Evolutionary conservation across 2,329 filamentous ascomycete species (phyloP).

Genomic region (Chrysoporthe austroafricana): DNA sequence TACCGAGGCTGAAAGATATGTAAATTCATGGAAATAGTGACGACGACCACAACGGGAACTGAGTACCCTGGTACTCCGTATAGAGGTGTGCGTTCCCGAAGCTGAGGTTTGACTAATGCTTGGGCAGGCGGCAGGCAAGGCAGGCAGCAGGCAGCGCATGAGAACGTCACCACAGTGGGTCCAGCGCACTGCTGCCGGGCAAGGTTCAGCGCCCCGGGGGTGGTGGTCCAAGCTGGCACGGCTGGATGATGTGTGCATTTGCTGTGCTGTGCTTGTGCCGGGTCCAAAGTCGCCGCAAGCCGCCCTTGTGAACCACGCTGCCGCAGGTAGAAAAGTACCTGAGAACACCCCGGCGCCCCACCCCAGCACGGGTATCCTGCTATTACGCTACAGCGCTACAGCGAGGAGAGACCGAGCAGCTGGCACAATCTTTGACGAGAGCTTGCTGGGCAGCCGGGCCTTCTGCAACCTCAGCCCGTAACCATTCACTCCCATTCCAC

Average conservation of each 20-base stretch:
- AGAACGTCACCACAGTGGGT: conserved; percentile 20
- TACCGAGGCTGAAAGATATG: too few species aligned
- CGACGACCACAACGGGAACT: too few species aligned
- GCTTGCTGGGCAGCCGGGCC: background rate
- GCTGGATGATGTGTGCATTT: background rate
- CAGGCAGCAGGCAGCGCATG: conserved; percentile 17
- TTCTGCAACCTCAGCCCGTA: conserved; percentile 21
- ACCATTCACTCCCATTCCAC: conserved; percentile 13
- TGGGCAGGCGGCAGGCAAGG: background rate
- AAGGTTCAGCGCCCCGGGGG: conserved; percentile 9
- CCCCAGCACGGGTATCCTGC: conserved; percentile 7
- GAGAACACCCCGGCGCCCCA: too few species aligned
- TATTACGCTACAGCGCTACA: conserved; percentile 3
- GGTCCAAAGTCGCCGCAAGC: conserved; percentile 6
- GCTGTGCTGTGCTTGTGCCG: background rate
- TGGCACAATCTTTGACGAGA: conserved; percentile 5
- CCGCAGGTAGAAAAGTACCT: conserved; percentile 10
- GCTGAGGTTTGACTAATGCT: background rate
- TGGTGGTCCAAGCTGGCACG: background rate
- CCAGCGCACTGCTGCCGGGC: conserved; percentile 7
- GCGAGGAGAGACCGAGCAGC: conserved; percentile 8
- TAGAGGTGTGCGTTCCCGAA: too few species aligned
- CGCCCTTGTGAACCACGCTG: background rate
- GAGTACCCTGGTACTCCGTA: too few species aligned
- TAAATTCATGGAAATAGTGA: too few species aligned